Evolutionary conservation across 2,329 filamentous ascomycete species (phyloP).

Genomic region (Cadophora malorum): DNA sequence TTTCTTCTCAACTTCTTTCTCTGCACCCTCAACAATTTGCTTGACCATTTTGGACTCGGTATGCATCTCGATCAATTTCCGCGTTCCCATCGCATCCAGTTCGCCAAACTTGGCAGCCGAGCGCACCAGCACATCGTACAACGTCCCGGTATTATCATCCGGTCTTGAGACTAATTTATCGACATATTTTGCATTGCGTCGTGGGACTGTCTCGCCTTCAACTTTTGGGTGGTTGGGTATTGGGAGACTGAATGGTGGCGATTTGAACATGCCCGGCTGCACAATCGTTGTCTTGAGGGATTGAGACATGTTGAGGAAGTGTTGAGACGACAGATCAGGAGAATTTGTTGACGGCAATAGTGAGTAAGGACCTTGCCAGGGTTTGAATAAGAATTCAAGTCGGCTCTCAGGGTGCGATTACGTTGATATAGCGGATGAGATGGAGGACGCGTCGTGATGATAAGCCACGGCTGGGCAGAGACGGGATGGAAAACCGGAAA

Average conservation of each 20-base stretch:
- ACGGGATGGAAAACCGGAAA: constrained; percentile 17
- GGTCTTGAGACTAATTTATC: constrained; percentile 38
- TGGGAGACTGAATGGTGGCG: constrained; percentile 65
- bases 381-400: too few relatives aligned
- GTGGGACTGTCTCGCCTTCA: constrained; percentile 73
- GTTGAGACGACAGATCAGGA: neutral
- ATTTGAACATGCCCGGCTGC: constrained; percentile 42
- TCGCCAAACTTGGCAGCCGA: constrained; percentile 69
- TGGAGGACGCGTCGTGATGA: constrained; percentile 9
- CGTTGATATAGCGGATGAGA: constrained; percentile 2
- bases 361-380: neutral
- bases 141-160: constrained; percentile 54
- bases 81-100: constrained; percentile 68
- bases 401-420: neutral
- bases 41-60: constrained; percentile 86
- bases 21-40: constrained; percentile 80
- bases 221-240: constrained; percentile 61
- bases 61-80: constrained; percentile 75
- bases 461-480: constrained; percentile 16
- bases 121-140: constrained; percentile 74
- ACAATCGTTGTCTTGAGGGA: constrained; percentile 30
- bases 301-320: constrained; percentile 15
- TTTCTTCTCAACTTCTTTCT: constrained; percentile 80
- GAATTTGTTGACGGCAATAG: neutral
- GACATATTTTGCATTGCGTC: constrained; percentile 48